Conservation (phyloP, 441 rosid genomes). For the Rhodomyrtus psidioides region DNA sequence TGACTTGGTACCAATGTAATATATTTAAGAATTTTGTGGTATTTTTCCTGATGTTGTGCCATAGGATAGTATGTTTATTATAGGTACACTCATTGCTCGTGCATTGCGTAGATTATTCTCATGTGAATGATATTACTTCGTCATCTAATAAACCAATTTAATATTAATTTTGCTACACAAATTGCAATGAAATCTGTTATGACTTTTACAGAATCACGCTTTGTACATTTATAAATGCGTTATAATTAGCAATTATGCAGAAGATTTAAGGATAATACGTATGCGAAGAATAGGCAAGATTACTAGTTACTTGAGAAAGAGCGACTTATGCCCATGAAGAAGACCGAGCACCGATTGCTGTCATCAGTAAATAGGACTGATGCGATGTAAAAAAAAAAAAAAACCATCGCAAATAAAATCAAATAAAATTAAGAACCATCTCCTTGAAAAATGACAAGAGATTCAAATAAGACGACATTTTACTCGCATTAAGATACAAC, state of each 20-base stretch:
- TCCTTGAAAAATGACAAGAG: neutral
- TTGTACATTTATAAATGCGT: neutral
- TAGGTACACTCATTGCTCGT: neutral
- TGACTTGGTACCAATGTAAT: no score
- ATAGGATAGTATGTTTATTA: neutral
- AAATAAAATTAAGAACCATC: no score
- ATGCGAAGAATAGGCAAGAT: neutral
- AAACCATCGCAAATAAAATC: neutral
- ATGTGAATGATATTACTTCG: neutral
- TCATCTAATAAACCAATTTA: neutral
- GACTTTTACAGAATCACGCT: neutral
- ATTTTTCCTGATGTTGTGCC: neutral
- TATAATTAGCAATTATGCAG: neutral
- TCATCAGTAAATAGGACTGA: neutral
- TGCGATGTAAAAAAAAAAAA: neutral
- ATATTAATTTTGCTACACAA: neutral
- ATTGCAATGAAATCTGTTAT: neutral
- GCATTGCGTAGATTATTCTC: neutral
- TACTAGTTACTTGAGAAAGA: neutral
- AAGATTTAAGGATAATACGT: neutral
- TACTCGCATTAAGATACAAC: neutral
- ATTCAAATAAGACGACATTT: neutral
- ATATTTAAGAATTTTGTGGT: no score
- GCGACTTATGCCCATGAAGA: neutral
- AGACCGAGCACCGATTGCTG: neutral